phyloP scores from a whole-genome alignment of 2,329 filamentous ascomycete species.

The Cercospora brassicicola region DNA sequence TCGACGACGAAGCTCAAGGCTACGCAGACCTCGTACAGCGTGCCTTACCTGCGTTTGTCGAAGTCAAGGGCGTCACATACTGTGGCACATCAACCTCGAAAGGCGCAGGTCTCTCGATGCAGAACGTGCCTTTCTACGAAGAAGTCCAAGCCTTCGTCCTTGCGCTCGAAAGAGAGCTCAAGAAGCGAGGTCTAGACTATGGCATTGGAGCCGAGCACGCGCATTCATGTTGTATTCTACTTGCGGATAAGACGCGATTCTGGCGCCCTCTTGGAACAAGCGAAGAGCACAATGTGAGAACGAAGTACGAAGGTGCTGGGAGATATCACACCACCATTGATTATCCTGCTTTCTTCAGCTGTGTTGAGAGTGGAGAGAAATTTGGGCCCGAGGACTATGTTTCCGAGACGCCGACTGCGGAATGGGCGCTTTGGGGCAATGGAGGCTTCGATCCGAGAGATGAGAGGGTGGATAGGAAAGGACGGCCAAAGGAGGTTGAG shows the following conservation, averaged over 20 bases:
- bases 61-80: slow-evolving; percentile 95
- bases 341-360: slow-evolving; percentile 82
- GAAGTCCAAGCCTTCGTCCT: slow-evolving; percentile 82
- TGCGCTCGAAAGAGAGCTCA: slow-evolving; percentile 69
- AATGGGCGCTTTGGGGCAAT: slow-evolving; percentile 93
- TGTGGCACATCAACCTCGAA: slow-evolving; percentile 86
- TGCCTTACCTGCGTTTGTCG: slow-evolving; percentile 85
- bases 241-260: slow-evolving; percentile 77
- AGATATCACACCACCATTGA: slow-evolving; percentile 87
- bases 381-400: slow-evolving; percentile 92
- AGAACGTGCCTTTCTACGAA: slow-evolving; percentile 93
- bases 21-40: slow-evolving; percentile 87
- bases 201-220: slow-evolving; percentile 94
- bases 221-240: slow-evolving; percentile 87
- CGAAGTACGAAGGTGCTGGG: slow-evolving; percentile 55
- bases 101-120: slow-evolving; percentile 88
- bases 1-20: slow-evolving; percentile 86
- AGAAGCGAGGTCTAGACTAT: slow-evolving; percentile 71
- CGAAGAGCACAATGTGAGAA: neutral
- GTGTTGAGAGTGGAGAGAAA: slow-evolving; percentile 65
- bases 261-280: slow-evolving; percentile 44
- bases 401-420: slow-evolving; percentile 70
- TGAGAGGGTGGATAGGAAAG: slow-evolving; percentile 82
- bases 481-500: slow-evolving; percentile 42
- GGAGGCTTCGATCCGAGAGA: slow-evolving; percentile 93